Percentiles rank a stretch among this genome's conserved stretches.
These are phyloP conservation scores for Ascochyta koolunga DNA, from an alignment of 2,329 filamentous ascomycete genomes.

Conservation along the genomic window DNA sequence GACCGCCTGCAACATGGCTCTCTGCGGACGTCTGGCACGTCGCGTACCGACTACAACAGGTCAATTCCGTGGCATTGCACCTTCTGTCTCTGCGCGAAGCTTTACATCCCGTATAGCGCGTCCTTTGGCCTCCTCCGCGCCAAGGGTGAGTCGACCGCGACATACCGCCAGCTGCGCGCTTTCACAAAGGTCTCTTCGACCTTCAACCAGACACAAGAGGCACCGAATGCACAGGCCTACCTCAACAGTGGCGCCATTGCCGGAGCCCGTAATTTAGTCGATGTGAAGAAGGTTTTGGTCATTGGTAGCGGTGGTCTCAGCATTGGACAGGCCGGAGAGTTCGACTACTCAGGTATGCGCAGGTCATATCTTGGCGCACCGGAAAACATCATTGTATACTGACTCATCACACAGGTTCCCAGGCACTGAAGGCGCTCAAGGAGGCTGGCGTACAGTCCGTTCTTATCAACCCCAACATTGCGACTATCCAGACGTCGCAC, in stretches of 20 bases:
- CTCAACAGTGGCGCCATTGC: constrained; percentile 86
- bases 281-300: constrained; percentile 96
- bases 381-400: constrained; percentile 16
- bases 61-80: constrained; percentile 39
- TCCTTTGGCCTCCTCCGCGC: constrained; percentile 41
- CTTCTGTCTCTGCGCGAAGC: constrained; percentile 38
- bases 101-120: constrained; percentile 42
- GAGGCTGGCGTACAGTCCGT: constrained; percentile 91
- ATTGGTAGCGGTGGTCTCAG: constrained; percentile 94
- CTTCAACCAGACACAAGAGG: constrained; percentile 63
- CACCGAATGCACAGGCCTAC: constrained; percentile 85
- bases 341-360: constrained; percentile 88
- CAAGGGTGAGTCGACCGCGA: constrained; percentile 40
- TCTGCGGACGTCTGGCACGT: constrained; percentile 51
- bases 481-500: constrained; percentile 97
- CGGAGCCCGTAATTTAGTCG: constrained; percentile 73
- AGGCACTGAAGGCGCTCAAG: constrained; percentile 95
- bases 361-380: background rate
- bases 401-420: constrained; percentile 68
- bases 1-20: constrained; percentile 47
- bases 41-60: constrained; percentile 45
- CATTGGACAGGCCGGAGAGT: constrained; percentile 97
- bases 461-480: constrained; percentile 97
- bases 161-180: constrained; percentile 44
- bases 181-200: constrained; percentile 45